Evolutionary conservation across 768 basidiomycete genomes (phyloP), one percentile per base, ranked within the genome.

Genomic region (Cystobasidium onofrii): DNA sequence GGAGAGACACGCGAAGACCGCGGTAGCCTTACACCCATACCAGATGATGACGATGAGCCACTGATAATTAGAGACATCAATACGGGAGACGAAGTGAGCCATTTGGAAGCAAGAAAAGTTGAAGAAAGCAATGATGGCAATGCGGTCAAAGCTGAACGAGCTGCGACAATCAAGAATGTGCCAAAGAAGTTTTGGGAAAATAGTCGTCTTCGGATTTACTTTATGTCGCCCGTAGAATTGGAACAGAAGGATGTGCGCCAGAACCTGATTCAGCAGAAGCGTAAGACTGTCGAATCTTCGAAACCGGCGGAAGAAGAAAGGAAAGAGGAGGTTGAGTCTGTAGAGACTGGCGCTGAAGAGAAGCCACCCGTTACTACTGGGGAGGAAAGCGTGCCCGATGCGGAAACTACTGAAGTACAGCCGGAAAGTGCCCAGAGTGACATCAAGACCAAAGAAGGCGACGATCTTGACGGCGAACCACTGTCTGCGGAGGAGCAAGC

Each of bases 121-220:
- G 15, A 39, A 64, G 57, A 29, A 23, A 17, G n/a, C n/a, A n/a
- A n/a, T n/a, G n/a, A n/a, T n/a, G n/a, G n/a, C n/a, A n/a, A n/a
- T n/a, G n/a, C 36, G 9, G 9, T 15, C 63, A 27, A 39, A 13
- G 27, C 23, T n/a, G 25, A 64, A 34, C 6, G 36, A 18, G 12
- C 31, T 39, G 31, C 13, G 9, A n/a, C n/a, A n/a, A 36, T 41
- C 4, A 39, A 64, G 29, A 36, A 13, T 27, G 63, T 46, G 9
- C 34, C 36, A 12, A 64, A 64, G n/a, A 64, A 64, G 25, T 64
- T 41, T 17, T 36, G 63, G 39, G 63, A 80, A 71, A 80, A 82
- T 76, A 82, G 81, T 70, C 79, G 83, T 13, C 80, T 83, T 44
- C 75, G 83, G 13, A 83, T 84, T 54, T 83, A 84, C 79, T 83